Evolutionary conservation across 1,139 yeast genomes (phyloP).

Genomic region (Hemisphaericaspora xylofermentans): DNA sequence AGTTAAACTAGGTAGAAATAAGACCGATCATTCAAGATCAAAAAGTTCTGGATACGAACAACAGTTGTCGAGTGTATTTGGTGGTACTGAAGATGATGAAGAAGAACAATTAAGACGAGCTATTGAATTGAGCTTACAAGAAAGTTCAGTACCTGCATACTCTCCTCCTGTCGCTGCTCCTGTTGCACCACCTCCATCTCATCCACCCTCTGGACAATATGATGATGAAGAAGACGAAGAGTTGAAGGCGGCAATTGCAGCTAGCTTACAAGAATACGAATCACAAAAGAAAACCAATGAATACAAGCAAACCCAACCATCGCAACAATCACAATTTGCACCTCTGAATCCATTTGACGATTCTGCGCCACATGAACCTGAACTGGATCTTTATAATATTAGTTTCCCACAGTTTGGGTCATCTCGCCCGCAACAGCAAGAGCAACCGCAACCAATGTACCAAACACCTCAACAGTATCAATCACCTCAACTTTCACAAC

Average conservation of each 20-base stretch:
- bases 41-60: background rate
- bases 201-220: constrained; percentile 9
- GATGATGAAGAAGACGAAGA: constrained; percentile 67
- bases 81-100: constrained; percentile 42
- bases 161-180: constrained; percentile 16
- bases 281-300: constrained; percentile 28
- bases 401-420: constrained; percentile 14
- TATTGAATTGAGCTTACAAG: constrained; percentile 73
- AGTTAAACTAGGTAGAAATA: constrained; percentile 9
- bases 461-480: constrained; percentile 9
- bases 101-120: constrained; percentile 82
- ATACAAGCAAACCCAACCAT: constrained; percentile 10
- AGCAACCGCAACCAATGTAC: constrained; percentile 4
- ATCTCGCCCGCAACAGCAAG: constrained; percentile 6
- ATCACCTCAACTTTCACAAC: constrained; percentile 12
- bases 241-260: constrained; percentile 93
- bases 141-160: constrained; percentile 32
- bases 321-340: constrained; percentile 10
- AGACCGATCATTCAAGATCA: constrained; percentile 3
- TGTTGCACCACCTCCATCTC: constrained; percentile 6
- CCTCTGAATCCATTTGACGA: constrained; percentile 4
- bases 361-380: constrained; percentile 13
- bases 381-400: constrained; percentile 31
- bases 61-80: background rate
- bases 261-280: constrained; percentile 75